Conservation (phyloP, 345 rosid genomes). For the Pugionium cornutum region DNA sequence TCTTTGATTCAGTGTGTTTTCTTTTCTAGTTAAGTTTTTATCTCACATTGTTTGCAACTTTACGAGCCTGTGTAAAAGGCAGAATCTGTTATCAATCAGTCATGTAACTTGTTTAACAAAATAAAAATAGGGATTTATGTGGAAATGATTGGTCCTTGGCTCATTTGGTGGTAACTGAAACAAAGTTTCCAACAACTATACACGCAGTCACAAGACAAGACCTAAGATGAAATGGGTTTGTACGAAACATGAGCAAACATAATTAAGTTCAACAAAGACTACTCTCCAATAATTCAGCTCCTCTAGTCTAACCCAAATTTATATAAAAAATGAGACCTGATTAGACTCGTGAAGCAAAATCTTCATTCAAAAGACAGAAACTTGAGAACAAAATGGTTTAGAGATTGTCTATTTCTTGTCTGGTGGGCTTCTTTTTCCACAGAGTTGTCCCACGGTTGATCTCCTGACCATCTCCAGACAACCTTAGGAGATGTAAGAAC, state of each 20-base stretch:
- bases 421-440: conserved; percentile 72
- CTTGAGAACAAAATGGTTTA: conserved; percentile 18
- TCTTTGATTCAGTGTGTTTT: conserved; percentile 25
- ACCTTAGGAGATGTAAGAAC: conserved; percentile 79
- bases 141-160: conserved; percentile 4
- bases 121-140: conserved; percentile 26
- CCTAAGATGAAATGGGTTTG: conserved; percentile 27
- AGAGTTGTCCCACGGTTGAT: conserved; percentile 84
- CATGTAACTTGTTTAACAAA: conserved; percentile 30
- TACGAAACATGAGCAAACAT: conserved; percentile 20
- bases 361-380: conserved; percentile 16
- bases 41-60: conserved; percentile 19
- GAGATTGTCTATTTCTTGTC: conserved; percentile 38
- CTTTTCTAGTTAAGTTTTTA: conserved; percentile 1
- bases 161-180: conserved; percentile 17
- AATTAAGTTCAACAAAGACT: conserved; percentile 26
- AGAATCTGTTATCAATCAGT: conserved; percentile 30
- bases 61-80: conserved; percentile 30
- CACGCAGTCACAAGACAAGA: not conserved
- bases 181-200: not conserved
- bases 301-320: conserved; percentile 28
- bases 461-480: conserved; percentile 76
- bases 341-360: conserved; percentile 25
- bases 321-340: conserved; percentile 8
- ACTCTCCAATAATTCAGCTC: conserved; percentile 17